Evolutionary conservation across 2,329 filamentous ascomycete species (phyloP).

Genomic region (Boeremia exigua): DNA sequence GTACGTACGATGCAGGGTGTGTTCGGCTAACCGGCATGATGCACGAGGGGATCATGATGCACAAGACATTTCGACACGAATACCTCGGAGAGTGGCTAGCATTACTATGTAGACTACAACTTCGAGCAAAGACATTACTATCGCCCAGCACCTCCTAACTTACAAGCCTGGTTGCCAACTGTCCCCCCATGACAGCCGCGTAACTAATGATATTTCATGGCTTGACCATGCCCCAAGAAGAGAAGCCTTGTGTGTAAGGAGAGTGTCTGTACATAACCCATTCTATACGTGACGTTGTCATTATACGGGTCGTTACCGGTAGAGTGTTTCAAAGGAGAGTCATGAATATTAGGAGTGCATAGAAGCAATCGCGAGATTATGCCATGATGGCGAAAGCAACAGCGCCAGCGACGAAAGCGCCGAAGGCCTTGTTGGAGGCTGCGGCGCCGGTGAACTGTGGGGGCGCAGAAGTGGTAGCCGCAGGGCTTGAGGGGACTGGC

Average conservation of each 20-base stretch:
- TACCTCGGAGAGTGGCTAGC: neutral
- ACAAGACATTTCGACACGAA: neutral
- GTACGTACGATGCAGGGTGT: neutral
- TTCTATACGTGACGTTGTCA: slow-evolving; percentile 13
- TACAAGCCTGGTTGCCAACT: slow-evolving; percentile 8
- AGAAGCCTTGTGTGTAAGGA: slow-evolving; percentile 11
- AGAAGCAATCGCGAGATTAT: slow-evolving; percentile 13
- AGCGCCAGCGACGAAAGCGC: slow-evolving; percentile 32
- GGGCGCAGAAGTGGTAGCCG: slow-evolving; percentile 16
- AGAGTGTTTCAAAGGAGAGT: slow-evolving; percentile 15
- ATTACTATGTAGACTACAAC: slow-evolving; percentile 11
- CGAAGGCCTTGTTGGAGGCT: slow-evolving; percentile 31
- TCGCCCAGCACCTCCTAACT: neutral
- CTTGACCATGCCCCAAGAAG: slow-evolving; percentile 12
- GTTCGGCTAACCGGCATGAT: slow-evolving; percentile 1
- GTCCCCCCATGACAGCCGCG: neutral
- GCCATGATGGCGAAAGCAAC: slow-evolving; percentile 28
- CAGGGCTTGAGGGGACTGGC: slow-evolving; percentile 8
- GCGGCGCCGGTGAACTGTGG: slow-evolving; percentile 36
- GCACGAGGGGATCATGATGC: neutral
- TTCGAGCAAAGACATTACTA: slow-evolving; percentile 11
- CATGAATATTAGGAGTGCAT: neutral
- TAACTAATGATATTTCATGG: slow-evolving; percentile 13
- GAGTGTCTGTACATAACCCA: slow-evolving; percentile 10
- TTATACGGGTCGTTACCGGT: slow-evolving; percentile 11